Conservation (phyloP, 345 rosid genomes). For the Eucalyptus pauciflora region DNA sequence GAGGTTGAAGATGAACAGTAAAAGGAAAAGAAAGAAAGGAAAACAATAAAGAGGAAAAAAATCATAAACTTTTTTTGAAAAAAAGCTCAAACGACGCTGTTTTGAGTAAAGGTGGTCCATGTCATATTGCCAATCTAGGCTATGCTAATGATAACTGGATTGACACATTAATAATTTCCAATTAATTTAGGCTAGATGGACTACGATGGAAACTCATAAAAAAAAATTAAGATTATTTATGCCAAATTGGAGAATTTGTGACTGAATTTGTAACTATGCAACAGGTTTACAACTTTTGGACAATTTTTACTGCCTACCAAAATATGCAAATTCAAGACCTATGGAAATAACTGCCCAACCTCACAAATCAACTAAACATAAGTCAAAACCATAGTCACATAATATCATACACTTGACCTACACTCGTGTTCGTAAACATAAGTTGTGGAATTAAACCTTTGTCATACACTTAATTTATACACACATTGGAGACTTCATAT, state of each 20-base stretch:
- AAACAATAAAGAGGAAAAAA: too few relatives aligned
- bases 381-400: not conserved
- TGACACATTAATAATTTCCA: too few relatives aligned
- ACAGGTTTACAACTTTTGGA: accelerated
- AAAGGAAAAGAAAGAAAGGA: not conserved
- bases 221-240: too few relatives aligned
- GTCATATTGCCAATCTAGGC: not conserved
- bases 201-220: not conserved
- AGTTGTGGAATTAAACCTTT: not conserved
- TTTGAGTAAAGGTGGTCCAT: not conserved
- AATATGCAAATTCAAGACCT: not conserved
- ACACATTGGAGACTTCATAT: not conserved
- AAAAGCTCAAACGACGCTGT: not conserved
- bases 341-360: not conserved
- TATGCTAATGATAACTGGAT: not conserved
- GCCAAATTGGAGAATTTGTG: too few relatives aligned
- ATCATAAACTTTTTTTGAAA: accelerated
- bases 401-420: not conserved
- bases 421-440: not conserved
- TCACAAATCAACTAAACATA: not conserved
- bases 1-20: not conserved
- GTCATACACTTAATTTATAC: not conserved
- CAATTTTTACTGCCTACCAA: not conserved
- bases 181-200: too few relatives aligned
- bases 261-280: not conserved